Evolutionary conservation across 225 moss, liverwort and hornwort genomes (phyloP).

Genomic region (Polytrichum commune): DNA sequence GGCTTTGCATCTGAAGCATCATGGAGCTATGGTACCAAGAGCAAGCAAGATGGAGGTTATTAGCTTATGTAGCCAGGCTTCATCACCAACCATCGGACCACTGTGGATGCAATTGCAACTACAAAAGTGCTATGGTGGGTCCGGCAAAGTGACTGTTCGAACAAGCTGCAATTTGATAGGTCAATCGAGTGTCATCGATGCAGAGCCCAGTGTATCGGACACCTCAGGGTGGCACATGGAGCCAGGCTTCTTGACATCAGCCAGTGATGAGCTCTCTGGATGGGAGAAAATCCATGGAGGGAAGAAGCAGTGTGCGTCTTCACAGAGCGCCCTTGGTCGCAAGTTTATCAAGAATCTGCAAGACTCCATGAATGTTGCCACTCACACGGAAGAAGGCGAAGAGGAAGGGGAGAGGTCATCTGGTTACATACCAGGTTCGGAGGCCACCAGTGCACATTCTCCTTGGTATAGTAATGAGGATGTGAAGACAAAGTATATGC

Average conservation of each 20-base stretch:
- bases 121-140: conserved; percentile 3
- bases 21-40: conserved; percentile 15
- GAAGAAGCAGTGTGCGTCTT: neutral
- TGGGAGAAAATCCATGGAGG: conserved; percentile 25
- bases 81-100: neutral
- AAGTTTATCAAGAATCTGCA: conserved; percentile 13
- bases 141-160: conserved; percentile 18
- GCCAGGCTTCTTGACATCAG: conserved; percentile 12
- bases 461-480: conserved; percentile 7
- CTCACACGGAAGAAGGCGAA: neutral
- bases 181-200: conserved; percentile 40
- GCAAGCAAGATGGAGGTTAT: conserved; percentile 21
- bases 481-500: conserved; percentile 6
- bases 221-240: conserved; percentile 30
- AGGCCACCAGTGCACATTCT: neutral
- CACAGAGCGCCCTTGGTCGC: conserved; percentile 6
- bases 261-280: conserved; percentile 21
- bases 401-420: conserved; percentile 8
- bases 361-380: conserved; percentile 14
- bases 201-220: conserved; percentile 21
- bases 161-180: conserved; percentile 23
- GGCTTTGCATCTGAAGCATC: conserved; percentile 22
- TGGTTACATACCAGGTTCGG: neutral
- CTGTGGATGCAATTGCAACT: conserved; percentile 4
- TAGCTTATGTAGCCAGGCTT: conserved; percentile 7